Conservation (phyloP, 805 yeast species). For the Saccharomycopsis synnaedendra region DNA sequence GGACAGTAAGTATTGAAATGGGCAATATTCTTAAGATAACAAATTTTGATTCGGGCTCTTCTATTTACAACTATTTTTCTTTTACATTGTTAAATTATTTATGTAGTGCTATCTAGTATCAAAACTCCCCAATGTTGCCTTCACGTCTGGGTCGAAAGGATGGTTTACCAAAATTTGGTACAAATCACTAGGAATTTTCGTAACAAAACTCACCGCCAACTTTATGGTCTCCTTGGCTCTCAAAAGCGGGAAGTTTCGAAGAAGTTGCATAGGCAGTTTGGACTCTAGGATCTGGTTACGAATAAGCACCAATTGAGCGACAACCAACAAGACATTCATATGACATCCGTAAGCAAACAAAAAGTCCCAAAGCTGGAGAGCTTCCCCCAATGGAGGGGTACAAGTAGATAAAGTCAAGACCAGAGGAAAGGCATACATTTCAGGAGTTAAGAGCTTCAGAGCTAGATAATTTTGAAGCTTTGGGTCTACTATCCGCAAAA, state of each 20-base stretch:
- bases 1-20: no score
- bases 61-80: no score
- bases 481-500: slow-evolving; percentile 63
- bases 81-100: no score
- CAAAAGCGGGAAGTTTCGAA: slow-evolving; percentile 62
- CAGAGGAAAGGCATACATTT: slow-evolving; percentile 77
- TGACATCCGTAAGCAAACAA: slow-evolving; percentile 86
- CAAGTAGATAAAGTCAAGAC: slow-evolving; percentile 80
- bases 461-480: slow-evolving; percentile 47
- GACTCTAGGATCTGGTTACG: slow-evolving; percentile 50
- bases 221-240: slow-evolving; percentile 68
- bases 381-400: slow-evolving; percentile 72
- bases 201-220: slow-evolving; percentile 67
- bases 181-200: slow-evolving; percentile 56
- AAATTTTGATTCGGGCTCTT: no score
- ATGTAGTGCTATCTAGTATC: background rate
- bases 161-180: slow-evolving; percentile 24
- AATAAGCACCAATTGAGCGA: slow-evolving; percentile 68
- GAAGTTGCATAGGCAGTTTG: slow-evolving; percentile 54
- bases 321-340: slow-evolving; percentile 71
- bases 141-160: slow-evolving; percentile 11
- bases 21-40: no score
- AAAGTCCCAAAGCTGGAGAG: slow-evolving; percentile 79
- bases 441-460: slow-evolving; percentile 62
- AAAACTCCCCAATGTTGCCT: slow-evolving; percentile 1